Base-by-base conservation (phyloP, 371 early-diverging fungal genomes). In the Syncephalastrum contaminatum region DNA sequence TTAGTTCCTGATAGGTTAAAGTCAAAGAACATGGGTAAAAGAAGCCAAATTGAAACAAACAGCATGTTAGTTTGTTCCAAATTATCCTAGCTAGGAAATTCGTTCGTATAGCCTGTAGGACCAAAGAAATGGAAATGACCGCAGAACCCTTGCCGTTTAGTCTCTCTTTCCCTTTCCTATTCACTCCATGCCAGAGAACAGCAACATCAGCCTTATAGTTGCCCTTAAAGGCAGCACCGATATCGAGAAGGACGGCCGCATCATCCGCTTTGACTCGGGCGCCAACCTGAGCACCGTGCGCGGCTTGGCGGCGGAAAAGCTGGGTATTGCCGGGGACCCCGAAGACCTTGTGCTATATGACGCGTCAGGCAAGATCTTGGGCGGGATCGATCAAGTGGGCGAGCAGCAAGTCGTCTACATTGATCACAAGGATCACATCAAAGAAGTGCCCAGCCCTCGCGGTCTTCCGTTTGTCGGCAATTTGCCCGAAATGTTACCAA, bases 211-310 rank as follows among this genome's bases (percentile, higher is more conserved):
- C 27, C 44, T 69, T 21, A 69, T 64, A 44, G 65, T 69, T 30
- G 62, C 57, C 18, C 51, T 69, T 16, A 49, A 64, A 62, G 59
- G 62, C 14, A 30, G 36, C 36, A 57, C 52, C 10, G 53, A 69
- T 30, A 46, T 62, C 46, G 66, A 62, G 46, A 43, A 53, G 7
- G 53, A 62, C 25, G 66, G 66, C 24, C 49, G 44, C 8, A 64
- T 60, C 40, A 62, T 69, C 20, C 54, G 56, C 3, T 63, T 69
- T 36, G 58, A 56, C 3, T 56, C 46, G 4, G 66, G 59, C 12
- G 66, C 66, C 41, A 65, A 47, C 14, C 30, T 70, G 19, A 60
- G 64, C 43, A 66, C 64, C 0, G 45, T 70, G n/a, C 66, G 67
- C 21, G 46, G 58, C n/a, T 58, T 63, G 27, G 62, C 62, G 2